Percentiles rank a stretch among this genome's conserved stretches.
These are phyloP conservation scores for Tolypocladium inflatum DNA, from an alignment of 2,329 filamentous ascomycete species.

Conservation along the genomic window DNA sequence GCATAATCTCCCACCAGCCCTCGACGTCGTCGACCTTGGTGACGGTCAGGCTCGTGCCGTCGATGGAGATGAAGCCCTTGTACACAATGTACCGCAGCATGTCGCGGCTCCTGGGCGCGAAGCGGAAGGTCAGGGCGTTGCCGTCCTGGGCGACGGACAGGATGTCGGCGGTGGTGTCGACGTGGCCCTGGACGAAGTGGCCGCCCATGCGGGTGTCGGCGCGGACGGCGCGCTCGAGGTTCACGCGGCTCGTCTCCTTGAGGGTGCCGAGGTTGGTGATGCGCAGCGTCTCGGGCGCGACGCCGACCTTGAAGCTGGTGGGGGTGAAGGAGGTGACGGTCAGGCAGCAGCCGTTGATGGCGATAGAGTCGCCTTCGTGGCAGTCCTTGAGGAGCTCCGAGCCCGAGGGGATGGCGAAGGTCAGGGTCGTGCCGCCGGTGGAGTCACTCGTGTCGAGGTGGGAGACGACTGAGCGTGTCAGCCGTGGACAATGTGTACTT, in stretches of 20 bases:
- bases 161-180: constrained; percentile 80
- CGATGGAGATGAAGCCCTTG: constrained; percentile 91
- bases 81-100: constrained; percentile 85
- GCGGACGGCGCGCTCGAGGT: constrained; percentile 88
- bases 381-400: constrained; percentile 74
- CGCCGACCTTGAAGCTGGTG: constrained; percentile 74
- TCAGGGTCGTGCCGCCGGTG: constrained; percentile 82
- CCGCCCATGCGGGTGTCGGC: constrained; percentile 93
- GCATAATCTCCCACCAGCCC: constrained; percentile 92
- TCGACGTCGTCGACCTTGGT: constrained; percentile 73
- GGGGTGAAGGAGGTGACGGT: constrained; percentile 60
- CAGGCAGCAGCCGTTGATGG: constrained; percentile 90
- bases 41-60: constrained; percentile 89
- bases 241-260: constrained; percentile 58
- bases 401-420: constrained; percentile 59
- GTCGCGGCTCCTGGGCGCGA: constrained; percentile 58
- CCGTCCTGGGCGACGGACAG: constrained; percentile 67
- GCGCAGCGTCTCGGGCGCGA: constrained; percentile 90
- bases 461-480: constrained; percentile 59
- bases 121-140: constrained; percentile 80
- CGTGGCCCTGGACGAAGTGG: constrained; percentile 96
- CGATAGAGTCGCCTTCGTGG: constrained; percentile 86
- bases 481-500: neutral
- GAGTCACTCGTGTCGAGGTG: constrained; percentile 71
- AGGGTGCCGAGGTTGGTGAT: constrained; percentile 87